Evolutionary conservation across 1,284 basidiomycete genomes (phyloP).

Genomic region (Lentinula novae-zelandiae): DNA sequence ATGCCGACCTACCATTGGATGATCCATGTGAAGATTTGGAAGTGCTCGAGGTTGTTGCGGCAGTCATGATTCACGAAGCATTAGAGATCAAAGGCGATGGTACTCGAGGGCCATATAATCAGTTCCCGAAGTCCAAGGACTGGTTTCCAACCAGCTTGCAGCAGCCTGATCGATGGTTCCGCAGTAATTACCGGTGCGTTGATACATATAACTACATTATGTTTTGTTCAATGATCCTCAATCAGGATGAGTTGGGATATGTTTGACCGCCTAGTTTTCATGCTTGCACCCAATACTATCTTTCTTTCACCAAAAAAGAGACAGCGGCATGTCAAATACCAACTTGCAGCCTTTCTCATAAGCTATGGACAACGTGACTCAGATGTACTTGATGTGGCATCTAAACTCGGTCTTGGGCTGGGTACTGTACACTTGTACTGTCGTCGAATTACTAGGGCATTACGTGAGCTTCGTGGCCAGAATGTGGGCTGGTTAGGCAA

Average conservation of each 20-base stretch:
- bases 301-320: constrained; percentile 15
- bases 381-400: constrained; percentile 8
- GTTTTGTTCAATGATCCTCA: not conserved
- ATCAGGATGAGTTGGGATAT: constrained; percentile 13
- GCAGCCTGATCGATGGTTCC: constrained; percentile 17
- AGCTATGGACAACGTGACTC: constrained; percentile 13
- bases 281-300: constrained; percentile 14
- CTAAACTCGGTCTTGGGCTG: constrained; percentile 13
- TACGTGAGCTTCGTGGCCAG: constrained; percentile 1
- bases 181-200: constrained; percentile 14
- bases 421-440: constrained; percentile 16
- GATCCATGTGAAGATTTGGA: not conserved
- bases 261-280: constrained; percentile 14
- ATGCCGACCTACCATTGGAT: not conserved
- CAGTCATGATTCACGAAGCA: constrained; percentile 3
- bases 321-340: constrained; percentile 19
- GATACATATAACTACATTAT: not conserved
- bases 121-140: constrained; percentile 13
- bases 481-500: not conserved
- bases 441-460: constrained; percentile 1
- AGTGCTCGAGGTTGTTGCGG: constrained; percentile 7
- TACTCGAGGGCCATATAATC: constrained; percentile 10
- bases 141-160: constrained; percentile 14
- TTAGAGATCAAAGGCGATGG: constrained; percentile 9
- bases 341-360: constrained; percentile 16